Conservation (phyloP, 768 basidiomycete species). For the Lentinula boryana region DNA sequence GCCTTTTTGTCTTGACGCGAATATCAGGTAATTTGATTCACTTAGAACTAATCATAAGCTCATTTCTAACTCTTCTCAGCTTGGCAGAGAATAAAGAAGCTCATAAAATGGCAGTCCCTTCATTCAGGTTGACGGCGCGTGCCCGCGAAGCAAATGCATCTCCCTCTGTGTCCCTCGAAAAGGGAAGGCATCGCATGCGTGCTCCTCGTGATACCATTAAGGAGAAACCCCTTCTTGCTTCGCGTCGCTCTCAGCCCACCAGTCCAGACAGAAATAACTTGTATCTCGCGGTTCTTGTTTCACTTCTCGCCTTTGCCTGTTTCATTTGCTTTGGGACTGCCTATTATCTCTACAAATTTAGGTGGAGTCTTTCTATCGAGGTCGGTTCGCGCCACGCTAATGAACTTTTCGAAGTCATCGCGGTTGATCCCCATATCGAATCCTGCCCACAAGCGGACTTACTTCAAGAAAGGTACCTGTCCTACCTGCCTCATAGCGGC, state of each 20-base stretch:
- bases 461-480: conserved; percentile 42
- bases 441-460: conserved; percentile 11
- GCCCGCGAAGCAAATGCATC: conserved; percentile 25
- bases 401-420: conserved; percentile 26
- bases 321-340: conserved; percentile 52
- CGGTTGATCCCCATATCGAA: conserved; percentile 16
- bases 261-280: conserved; percentile 16
- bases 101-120: neutral
- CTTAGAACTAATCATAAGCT: neutral
- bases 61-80: neutral
- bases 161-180: conserved; percentile 61
- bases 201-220: conserved; percentile 24
- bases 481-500: conserved; percentile 80
- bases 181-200: conserved; percentile 61
- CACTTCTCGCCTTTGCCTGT: conserved; percentile 40
- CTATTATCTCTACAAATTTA: conserved; percentile 59
- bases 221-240: conserved; percentile 8
- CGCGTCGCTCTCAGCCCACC: conserved; percentile 7
- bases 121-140: conserved; percentile 4
- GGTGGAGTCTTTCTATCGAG: conserved; percentile 36
- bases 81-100: neutral
- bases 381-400: conserved; percentile 17
- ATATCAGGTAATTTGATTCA: too few relatives aligned
- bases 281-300: conserved; percentile 36
- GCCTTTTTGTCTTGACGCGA: too few relatives aligned